Percentiles rank a stretch among this genome's conserved stretches.
These are phyloP conservation scores for Teunomyces lycoperdinae DNA, from an alignment of 805 yeast species.

Conservation along the genomic window DNA sequence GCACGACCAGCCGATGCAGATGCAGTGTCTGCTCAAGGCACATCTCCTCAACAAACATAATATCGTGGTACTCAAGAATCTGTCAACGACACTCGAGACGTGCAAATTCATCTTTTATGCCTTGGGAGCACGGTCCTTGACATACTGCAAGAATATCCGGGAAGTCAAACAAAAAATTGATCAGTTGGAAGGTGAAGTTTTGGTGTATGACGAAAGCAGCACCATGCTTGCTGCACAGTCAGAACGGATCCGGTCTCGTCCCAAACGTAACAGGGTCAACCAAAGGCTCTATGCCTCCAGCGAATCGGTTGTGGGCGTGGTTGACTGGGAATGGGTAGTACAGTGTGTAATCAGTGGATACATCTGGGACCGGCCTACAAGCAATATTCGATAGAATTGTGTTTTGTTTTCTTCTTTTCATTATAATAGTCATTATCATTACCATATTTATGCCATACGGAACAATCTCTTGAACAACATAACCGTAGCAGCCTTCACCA, in stretches of 20 bases:
- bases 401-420: not conserved
- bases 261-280: not conserved
- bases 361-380: slow-evolving; percentile 26
- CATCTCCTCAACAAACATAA: slow-evolving; percentile 27
- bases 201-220: slow-evolving; percentile 29
- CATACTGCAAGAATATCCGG: slow-evolving; percentile 5
- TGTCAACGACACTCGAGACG: slow-evolving; percentile 27
- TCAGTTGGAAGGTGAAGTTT: not conserved
- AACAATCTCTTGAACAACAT: slow-evolving; percentile 25
- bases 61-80: slow-evolving; percentile 36
- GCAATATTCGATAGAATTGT: slow-evolving; percentile 3
- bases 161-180: slow-evolving; percentile 8
- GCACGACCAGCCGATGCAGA: slow-evolving; percentile 23
- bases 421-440: slow-evolving; percentile 2
- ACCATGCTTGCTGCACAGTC: slow-evolving; percentile 2
- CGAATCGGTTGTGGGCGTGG: slow-evolving; percentile 20
- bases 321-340: slow-evolving; percentile 67
- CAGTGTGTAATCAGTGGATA: slow-evolving; percentile 51
- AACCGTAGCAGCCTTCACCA: slow-evolving; percentile 51
- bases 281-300: not conserved
- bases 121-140: slow-evolving; percentile 39
- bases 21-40: slow-evolving; percentile 44
- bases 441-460: slow-evolving; percentile 7
- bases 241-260: not conserved
- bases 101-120: slow-evolving; percentile 45